Evolutionary conservation across 2,329 filamentous ascomycete genomes (phyloP), one percentile per base, ranked within the genome.

Genomic region (Fonsecaea monophora): DNA sequence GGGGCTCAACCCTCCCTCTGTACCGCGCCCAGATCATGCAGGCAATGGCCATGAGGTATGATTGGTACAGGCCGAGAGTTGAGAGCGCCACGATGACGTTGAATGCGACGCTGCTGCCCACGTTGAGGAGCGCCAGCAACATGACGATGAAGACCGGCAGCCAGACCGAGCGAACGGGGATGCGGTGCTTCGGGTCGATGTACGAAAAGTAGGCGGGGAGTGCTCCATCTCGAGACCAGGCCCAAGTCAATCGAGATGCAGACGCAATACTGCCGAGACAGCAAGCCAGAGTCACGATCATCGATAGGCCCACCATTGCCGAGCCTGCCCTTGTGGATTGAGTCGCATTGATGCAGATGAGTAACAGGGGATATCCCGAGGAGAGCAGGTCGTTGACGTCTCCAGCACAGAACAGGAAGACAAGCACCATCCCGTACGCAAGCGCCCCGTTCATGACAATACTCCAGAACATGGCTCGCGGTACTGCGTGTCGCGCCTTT

Each of bases 171-270:
- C 78, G 78, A 34, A 77, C 72, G 0, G 80, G 80, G 34, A 80
- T 78, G 45, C 73, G 74, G 48, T 74, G 72, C 15, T 72, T 75
- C 4, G 69, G 68, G 63, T 78, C 75, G 53, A 80, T 73, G 71
- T 76, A 64, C 50, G 76, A 72, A 63, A 80, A 78, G 10, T 75
- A 79, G 53, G 77, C 76, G 0, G 82, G 82, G 0, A 84, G 70
- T 3, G 80, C 83, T 3, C 81, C 81, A 62, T 85, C 83, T 3
- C 79, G 73, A n/a, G 82, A 79, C 75, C 83, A 84, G 0, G 81
- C 80, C 82, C 82, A 85, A 0, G 81, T 80, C 4, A 84, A 71
- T 3, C 82, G 80, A 2, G 82, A 82, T 0, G 79, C 80, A 0
- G 82, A 83, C 0, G 83, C 81, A 4, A 83, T 59, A 34, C 59